phyloP scores from a whole-genome alignment of 2,329 filamentous ascomycete species.

The Ophiognomonia clavigignenti-juglandacearum region DNA sequence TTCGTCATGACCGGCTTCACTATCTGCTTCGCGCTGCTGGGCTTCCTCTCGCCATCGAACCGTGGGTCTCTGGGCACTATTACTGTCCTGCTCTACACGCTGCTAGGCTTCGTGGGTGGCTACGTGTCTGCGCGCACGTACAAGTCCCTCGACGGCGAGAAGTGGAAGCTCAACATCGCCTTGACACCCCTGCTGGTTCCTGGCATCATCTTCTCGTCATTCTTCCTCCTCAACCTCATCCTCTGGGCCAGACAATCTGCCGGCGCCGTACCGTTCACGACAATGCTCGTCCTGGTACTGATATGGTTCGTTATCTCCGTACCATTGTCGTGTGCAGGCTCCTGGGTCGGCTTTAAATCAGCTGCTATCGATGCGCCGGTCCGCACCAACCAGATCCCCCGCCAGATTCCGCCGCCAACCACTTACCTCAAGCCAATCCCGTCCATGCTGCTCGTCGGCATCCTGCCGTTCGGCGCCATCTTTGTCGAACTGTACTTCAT shows the following conservation, averaged over 20 bases:
- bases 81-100: slow-evolving; percentile 86
- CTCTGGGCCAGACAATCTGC: slow-evolving; percentile 91
- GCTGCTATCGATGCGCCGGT: slow-evolving; percentile 71
- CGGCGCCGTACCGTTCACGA: slow-evolving; percentile 91
- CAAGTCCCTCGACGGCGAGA: slow-evolving; percentile 87
- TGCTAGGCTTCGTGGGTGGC: slow-evolving; percentile 88
- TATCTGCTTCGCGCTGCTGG: slow-evolving; percentile 86
- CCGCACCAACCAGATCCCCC: slow-evolving; percentile 94
- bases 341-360: slow-evolving; percentile 87
- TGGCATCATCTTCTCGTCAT: slow-evolving; percentile 76
- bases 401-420: slow-evolving; percentile 82
- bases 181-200: slow-evolving; percentile 84
- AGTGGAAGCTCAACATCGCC: slow-evolving; percentile 91
- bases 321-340: slow-evolving; percentile 82
- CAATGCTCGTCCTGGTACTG: slow-evolving; percentile 86
- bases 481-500: slow-evolving; percentile 99
- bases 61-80: slow-evolving; percentile 90
- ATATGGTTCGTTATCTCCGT: slow-evolving; percentile 99
- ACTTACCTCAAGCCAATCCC: slow-evolving; percentile 84
- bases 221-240: slow-evolving; percentile 95
- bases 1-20: slow-evolving; percentile 98
- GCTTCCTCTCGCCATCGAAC: slow-evolving; percentile 93
- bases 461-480: slow-evolving; percentile 92
- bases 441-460: slow-evolving; percentile 85
- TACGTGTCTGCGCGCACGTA: slow-evolving; percentile 89